A percentile compares a stretch with the other conserved stretches of the same genome.
These are phyloP conservation scores for Diaporthe aspalathi DNA, from an alignment of 2,329 filamentous ascomycete genomes.

Conservation along the genomic window DNA sequence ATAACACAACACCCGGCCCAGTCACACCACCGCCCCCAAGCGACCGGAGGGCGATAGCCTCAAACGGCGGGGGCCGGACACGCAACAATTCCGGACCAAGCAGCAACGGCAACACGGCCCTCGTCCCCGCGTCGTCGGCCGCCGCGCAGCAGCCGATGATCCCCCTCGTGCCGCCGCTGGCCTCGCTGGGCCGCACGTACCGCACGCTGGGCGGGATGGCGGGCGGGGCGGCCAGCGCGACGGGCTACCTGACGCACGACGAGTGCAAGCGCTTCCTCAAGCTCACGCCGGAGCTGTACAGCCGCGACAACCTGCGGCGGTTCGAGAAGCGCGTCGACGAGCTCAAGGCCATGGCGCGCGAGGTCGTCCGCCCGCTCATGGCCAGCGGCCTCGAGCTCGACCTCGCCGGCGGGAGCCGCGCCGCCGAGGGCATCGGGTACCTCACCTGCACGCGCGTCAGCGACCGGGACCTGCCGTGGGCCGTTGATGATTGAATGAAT, in stretches of 20 bases:
- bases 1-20: slow-evolving; percentile 81
- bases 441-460: slow-evolving; percentile 62
- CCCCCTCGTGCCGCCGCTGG: slow-evolving; percentile 58
- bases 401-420: slow-evolving; percentile 60
- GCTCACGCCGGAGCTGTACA: slow-evolving; percentile 83
- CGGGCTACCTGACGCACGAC: slow-evolving; percentile 81
- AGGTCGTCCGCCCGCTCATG: slow-evolving; percentile 87
- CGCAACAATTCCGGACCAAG: slow-evolving; percentile 41
- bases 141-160: slow-evolving; percentile 8
- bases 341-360: slow-evolving; percentile 84
- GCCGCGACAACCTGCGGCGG: slow-evolving; percentile 82
- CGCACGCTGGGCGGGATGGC: slow-evolving; percentile 76
- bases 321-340: slow-evolving; percentile 92
- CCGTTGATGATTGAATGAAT: slow-evolving; percentile 51
- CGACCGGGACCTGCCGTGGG: slow-evolving; percentile 64
- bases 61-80: slow-evolving; percentile 35
- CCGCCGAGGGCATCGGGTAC: slow-evolving; percentile 58
- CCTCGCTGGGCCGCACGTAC: slow-evolving; percentile 78
- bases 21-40: slow-evolving; percentile 49
- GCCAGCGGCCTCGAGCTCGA: slow-evolving; percentile 87
- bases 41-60: slow-evolving; percentile 32
- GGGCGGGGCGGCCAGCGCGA: slow-evolving; percentile 52
- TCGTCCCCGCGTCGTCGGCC: slow-evolving; percentile 21
- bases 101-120: slow-evolving; percentile 44
- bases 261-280: slow-evolving; percentile 93